These are phyloP conservation scores for Suhomyces anneliseae DNA, from an alignment of 1,139 yeast genomes.

Conservation along the genomic window DNA sequence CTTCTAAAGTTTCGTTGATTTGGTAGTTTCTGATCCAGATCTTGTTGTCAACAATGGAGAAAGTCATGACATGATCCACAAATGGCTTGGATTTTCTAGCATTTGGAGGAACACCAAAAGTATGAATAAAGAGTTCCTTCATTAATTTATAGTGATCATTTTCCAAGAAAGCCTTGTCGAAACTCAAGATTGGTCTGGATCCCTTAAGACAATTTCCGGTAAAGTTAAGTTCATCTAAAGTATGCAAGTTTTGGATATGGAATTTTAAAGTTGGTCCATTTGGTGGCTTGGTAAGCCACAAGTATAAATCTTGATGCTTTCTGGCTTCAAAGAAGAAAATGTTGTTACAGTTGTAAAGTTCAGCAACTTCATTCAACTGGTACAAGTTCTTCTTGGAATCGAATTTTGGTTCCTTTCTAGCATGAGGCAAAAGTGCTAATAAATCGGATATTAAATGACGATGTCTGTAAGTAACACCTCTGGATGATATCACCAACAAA, in stretches of 20 bases:
- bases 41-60: slow-evolving; percentile 88
- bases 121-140: slow-evolving; percentile 82
- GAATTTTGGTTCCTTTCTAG: slow-evolving; percentile 93
- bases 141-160: slow-evolving; percentile 67
- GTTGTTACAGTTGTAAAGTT: slow-evolving; percentile 94
- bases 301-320: slow-evolving; percentile 91
- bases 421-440: slow-evolving; percentile 81
- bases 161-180: slow-evolving; percentile 68
- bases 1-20: slow-evolving; percentile 69
- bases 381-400: slow-evolving; percentile 88
- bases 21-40: slow-evolving; percentile 96
- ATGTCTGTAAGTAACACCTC: slow-evolving; percentile 94
- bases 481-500: slow-evolving; percentile 82
- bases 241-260: slow-evolving; percentile 91
- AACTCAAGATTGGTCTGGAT: slow-evolving; percentile 91
- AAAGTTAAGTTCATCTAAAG: slow-evolving; percentile 92
- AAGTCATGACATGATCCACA: slow-evolving; percentile 91
- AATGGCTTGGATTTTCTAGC: slow-evolving; percentile 96
- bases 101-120: slow-evolving; percentile 94
- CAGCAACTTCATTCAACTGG: slow-evolving; percentile 94
- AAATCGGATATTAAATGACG: slow-evolving; percentile 90
- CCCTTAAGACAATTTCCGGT: slow-evolving; percentile 96
- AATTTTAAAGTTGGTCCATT: slow-evolving; percentile 97
- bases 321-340: slow-evolving; percentile 93
- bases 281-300: slow-evolving; percentile 96